phyloP scores from a whole-genome alignment of 352 stramenopile genomes.

The Globisporangium iwayamae region DNA sequence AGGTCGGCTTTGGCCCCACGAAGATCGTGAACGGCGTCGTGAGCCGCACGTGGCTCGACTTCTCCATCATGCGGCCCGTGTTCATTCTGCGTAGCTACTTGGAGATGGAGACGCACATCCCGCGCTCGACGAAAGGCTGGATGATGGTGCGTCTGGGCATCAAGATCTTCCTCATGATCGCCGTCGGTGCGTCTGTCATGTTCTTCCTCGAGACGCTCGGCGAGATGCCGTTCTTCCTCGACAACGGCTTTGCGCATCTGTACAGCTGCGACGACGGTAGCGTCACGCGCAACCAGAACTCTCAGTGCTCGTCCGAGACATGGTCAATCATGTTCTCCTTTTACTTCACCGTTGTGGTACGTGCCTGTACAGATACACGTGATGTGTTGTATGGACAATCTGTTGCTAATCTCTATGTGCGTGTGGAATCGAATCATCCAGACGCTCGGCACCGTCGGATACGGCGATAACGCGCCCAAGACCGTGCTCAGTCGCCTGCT shows the following conservation, averaged over 20 bases:
- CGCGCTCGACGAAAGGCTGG: constrained; percentile 62
- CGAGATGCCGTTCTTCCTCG: constrained; percentile 71
- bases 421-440: constrained; percentile 15
- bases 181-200: constrained; percentile 74
- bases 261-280: constrained; percentile 66
- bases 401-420: not conserved
- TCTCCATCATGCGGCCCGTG: constrained; percentile 78
- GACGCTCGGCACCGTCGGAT: constrained; percentile 86
- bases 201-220: constrained; percentile 88
- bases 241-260: constrained; percentile 81
- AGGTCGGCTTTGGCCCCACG: constrained; percentile 71
- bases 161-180: constrained; percentile 83
- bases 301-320: constrained; percentile 51
- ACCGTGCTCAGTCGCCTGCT: constrained; percentile 80
- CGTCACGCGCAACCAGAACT: constrained; percentile 44
- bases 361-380: constrained; percentile 7
- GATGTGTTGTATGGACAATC: not conserved
- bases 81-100: constrained; percentile 83
- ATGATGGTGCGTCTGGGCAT: constrained; percentile 80
- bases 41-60: constrained; percentile 80
- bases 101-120: constrained; percentile 81
- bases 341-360: constrained; percentile 86
- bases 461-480: constrained; percentile 81
- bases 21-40: constrained; percentile 48
- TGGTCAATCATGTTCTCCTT: constrained; percentile 89